Evolutionary conservation across 2,329 filamentous ascomycete genomes (phyloP), one percentile per base, ranked within the genome.

Genomic region (Cladosporium sp.): DNA sequence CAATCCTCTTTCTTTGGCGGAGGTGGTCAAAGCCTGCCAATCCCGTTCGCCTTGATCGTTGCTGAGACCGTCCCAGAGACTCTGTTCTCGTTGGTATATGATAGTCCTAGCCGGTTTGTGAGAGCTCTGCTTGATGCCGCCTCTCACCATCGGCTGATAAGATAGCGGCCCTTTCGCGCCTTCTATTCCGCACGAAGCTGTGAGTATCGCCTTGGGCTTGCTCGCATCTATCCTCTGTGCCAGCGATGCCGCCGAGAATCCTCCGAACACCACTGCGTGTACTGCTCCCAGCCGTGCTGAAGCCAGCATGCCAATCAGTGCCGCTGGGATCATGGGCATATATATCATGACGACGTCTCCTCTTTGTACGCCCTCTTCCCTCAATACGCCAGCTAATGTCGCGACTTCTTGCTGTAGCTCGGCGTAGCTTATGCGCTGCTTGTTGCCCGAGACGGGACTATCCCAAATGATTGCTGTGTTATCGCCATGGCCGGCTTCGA

Each of bases 241-340:
- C 45, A 97, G 80, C 3, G 92, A 89, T 9, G 82, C 79, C 0
- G 92, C 81, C 0, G 90, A 91, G 71, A 97, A 97, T 0, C 93
- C 92, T 42, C 93, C 93, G 73, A 97, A 97, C 3, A 97, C 93
- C 4, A 96, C 90, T 3, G 90, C 87, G 71, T 97, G 93, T 55
- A 97, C 85, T 15, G 92, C 93, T 11, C 92, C 93, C 0, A 97
- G 80, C 9, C 92, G 85, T 61, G 86, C 86, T 60, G 89, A 84
- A 22, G 93, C 92, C 3, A 97, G 84, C 64, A 94, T 91, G 9
- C 89, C 92, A 62, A 95, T 85, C n/a, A 96, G 73, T 1, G 92
- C 89, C 0, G 90, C 87, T 0, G 93, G 92, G 43, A 97, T 90
- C 92, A 97, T 97, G 57, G 92, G 92, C 92, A 97, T 96, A 74